Conservation (phyloP, 495 filamentous ascomycete genomes). For the Penicillium verhagenii region DNA sequence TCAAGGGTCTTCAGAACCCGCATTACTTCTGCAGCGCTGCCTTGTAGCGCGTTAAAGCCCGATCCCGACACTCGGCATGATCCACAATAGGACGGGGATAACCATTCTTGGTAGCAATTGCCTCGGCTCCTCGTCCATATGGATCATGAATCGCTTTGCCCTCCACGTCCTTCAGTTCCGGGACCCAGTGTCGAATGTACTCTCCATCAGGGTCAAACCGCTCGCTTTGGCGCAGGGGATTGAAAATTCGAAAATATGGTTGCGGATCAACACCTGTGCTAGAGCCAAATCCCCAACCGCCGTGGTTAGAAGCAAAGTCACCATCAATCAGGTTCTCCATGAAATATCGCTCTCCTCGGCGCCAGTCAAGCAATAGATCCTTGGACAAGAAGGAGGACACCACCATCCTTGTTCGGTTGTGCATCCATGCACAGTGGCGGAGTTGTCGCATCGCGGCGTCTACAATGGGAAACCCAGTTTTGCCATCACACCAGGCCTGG, state of each 20-base stretch:
- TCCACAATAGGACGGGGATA: constrained; percentile 77
- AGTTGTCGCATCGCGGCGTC: constrained; percentile 93
- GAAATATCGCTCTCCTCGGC: constrained; percentile 83
- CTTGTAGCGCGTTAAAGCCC: constrained; percentile 73
- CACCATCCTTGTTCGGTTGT: constrained; percentile 88
- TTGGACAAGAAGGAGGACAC: constrained; percentile 85
- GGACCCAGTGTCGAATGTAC: constrained; percentile 61
- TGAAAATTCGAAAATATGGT: constrained; percentile 91
- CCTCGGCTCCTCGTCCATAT: constrained; percentile 61
- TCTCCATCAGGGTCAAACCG: constrained; percentile 63
- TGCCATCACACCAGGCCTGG: constrained; percentile 70
- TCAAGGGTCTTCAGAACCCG: too few species aligned
- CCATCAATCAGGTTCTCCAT: constrained; percentile 88
- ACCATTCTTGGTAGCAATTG: constrained; percentile 58
- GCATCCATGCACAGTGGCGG: constrained; percentile 71
- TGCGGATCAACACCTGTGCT: constrained; percentile 86
- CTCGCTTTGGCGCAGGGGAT: constrained; percentile 81
- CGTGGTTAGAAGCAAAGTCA: constrained; percentile 90
- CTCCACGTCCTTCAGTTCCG: constrained; percentile 57
- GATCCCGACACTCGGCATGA: constrained; percentile 64
- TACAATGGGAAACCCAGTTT: constrained; percentile 82
- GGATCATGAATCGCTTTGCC: constrained; percentile 75
- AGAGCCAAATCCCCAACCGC: constrained; percentile 85
- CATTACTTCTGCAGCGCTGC: constrained; percentile 33
- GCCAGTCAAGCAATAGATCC: constrained; percentile 87